These are phyloP conservation scores for Lentinula raphanica DNA, from an alignment of 768 basidiomycete species.

Conservation along the genomic window DNA sequence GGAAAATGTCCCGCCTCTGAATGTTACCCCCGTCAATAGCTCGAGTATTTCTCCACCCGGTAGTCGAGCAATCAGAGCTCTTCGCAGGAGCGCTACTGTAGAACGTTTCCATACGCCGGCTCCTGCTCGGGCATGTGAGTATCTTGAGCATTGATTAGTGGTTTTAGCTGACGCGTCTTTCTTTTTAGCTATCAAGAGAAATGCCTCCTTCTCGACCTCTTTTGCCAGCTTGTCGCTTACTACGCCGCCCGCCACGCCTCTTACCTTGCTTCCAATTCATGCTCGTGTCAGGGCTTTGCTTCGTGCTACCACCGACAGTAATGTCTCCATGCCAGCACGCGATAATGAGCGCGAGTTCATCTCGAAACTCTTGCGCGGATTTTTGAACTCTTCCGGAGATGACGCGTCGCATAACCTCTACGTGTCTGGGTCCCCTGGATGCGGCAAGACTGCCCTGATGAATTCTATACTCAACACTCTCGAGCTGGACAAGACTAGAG, in stretches of 20 bases:
- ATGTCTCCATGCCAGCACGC: slow-evolving; percentile 60
- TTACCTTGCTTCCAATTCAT: slow-evolving; percentile 44
- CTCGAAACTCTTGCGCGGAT: slow-evolving; percentile 53
- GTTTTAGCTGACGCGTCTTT: background rate
- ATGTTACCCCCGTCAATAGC: slow-evolving; percentile 28
- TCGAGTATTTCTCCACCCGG: slow-evolving; percentile 24
- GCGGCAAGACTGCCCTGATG: slow-evolving; percentile 86
- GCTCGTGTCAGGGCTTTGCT: slow-evolving; percentile 64
- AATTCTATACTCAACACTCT: slow-evolving; percentile 54
- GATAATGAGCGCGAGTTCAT: slow-evolving; percentile 56
- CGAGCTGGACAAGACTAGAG: slow-evolving; percentile 32
- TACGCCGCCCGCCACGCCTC: slow-evolving; percentile 63
- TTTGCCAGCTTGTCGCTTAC: slow-evolving; percentile 38
- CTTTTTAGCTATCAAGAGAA: slow-evolving; percentile 36
- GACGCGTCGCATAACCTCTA: slow-evolving; percentile 53
- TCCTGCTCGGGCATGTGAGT: slow-evolving; percentile 41
- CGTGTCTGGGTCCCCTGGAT: slow-evolving; percentile 90
- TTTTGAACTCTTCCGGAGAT: slow-evolving; percentile 33
- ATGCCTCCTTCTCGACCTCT: slow-evolving; percentile 43
- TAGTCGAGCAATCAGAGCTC: slow-evolving; percentile 33
- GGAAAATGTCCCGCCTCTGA: slow-evolving; percentile 71
- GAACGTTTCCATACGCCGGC: slow-evolving; percentile 28
- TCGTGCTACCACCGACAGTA: slow-evolving; percentile 64
- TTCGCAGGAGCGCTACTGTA: slow-evolving; percentile 30
- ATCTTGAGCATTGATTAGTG: background rate